Evolutionary conservation across 192 early-diverging fungal species (phyloP), one percentile per base, ranked within the genome.

Genomic region (Mortierella alpina): DNA sequence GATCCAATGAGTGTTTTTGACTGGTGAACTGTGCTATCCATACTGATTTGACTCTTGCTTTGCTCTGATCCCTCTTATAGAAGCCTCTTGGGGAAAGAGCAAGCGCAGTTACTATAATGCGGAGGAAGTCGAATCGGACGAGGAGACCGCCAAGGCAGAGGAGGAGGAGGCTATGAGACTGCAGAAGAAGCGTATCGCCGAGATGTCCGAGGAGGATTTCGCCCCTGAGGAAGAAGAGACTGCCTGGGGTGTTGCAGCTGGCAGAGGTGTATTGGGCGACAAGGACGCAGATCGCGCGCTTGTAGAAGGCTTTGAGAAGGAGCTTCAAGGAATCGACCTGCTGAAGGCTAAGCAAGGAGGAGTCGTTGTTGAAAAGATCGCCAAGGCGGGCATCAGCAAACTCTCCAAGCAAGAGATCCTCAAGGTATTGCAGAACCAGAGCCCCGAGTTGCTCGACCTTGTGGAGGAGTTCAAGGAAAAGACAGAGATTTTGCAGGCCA

Each of bases 181-280:
- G 68, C 96, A 97, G 68, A 90, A 89, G 82, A 87, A 93, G 74
- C 90, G 91, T 49, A 75, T 96, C 41, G 89, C 91, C 56, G 88
- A 84, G 41, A 90, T 97, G 85, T 86, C 91, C 42, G 97, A 97
- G 75, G 92, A 88, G 59, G 97, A 98, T 87, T 97, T 96, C 72
- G 84, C 96, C 15, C 93, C 93, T 56, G 93, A 92, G 23, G 92
- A 94, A 53, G 93, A 92, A 49, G 73, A 90, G 47, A 72, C 86
- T 69, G 85, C 83, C 7, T 87, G 86, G 86, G 84, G 84, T 15
- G 9, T 81, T 44, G 70, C 72, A 18, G 63, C 70, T 23, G 82
- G 63, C 20, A 74, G 57, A 40, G 68, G 77, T 13, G 23, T 53
- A 31, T 50, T 81, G 70, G 75, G 77, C 39, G 84, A 88, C 76